These are phyloP conservation scores for Poa annua DNA, from an alignment of 176 grass and related monocot species.

Conservation along the genomic window DNA sequence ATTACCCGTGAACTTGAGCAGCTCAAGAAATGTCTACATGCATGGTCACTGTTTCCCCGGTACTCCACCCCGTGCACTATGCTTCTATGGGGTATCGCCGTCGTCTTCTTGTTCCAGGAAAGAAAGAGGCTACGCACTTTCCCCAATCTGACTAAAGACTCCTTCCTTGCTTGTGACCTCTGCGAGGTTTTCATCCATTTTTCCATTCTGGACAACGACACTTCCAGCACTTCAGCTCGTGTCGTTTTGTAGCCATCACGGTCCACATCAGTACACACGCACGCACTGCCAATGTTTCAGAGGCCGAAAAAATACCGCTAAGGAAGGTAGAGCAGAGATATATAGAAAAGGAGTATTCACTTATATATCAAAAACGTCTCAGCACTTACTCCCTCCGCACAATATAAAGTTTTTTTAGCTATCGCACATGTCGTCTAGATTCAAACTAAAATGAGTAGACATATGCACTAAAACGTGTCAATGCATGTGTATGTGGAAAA, in stretches of 20 bases:
- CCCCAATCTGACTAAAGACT: neutral
- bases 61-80: neutral
- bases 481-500: no score
- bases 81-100: neutral
- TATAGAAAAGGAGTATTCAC: no score
- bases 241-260: neutral
- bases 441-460: no score
- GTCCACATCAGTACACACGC: neutral
- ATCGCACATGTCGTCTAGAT: no score
- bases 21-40: neutral
- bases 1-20: constrained; percentile 32
- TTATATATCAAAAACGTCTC: no score
- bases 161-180: neutral
- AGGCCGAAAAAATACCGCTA: neutral
- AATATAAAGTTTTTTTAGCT: no score
- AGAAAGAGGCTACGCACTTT: constrained; percentile 17
- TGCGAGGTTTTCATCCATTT: neutral
- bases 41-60: constrained; percentile 29
- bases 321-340: no score
- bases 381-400: no score
- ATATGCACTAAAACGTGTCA: no score
- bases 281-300: neutral
- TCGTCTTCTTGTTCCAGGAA: neutral
- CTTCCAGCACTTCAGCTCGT: neutral
- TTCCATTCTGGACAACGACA: neutral